These are phyloP conservation scores for Gossypium australe DNA, from an alignment of 345 rosid genomes.

Conservation along the genomic window DNA sequence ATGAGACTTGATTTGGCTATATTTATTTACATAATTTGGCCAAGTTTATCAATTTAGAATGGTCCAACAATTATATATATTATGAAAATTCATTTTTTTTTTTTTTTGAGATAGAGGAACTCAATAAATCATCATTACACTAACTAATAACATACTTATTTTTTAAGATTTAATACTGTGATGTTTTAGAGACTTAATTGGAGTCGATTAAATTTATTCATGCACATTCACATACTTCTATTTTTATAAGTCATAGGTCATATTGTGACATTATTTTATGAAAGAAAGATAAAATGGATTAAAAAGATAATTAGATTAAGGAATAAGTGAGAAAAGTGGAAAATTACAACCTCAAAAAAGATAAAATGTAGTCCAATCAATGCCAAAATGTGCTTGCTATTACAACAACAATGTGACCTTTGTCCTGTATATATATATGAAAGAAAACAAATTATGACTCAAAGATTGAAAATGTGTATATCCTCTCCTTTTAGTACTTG, in stretches of 20 bases:
- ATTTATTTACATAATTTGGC: background rate
- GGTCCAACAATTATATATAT: background rate
- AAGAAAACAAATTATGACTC: slow-evolving; percentile 8
- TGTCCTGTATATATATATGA: background rate
- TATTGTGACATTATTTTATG: background rate
- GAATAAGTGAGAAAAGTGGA: too few relatives aligned
- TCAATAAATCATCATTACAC: too few relatives aligned
- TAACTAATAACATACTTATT: too few relatives aligned
- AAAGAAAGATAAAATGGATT: too few relatives aligned
- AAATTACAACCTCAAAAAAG: too few relatives aligned
- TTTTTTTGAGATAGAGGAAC: too few relatives aligned
- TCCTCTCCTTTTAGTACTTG: background rate
- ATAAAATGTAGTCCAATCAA: background rate
- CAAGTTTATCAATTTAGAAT: background rate
- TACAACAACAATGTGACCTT: background rate
- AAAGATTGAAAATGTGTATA: background rate
- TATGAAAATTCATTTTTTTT: too few relatives aligned
- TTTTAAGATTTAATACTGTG: background rate
- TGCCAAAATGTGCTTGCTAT: background rate
- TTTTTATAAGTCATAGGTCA: background rate
- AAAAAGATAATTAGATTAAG: background rate
- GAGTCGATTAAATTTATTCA: too few relatives aligned
- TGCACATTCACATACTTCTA: too few relatives aligned
- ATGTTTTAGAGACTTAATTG: background rate
- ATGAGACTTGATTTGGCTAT: too few relatives aligned